Conservation (phyloP, 768 basidiomycete species). For the Leccinum variicolor region DNA sequence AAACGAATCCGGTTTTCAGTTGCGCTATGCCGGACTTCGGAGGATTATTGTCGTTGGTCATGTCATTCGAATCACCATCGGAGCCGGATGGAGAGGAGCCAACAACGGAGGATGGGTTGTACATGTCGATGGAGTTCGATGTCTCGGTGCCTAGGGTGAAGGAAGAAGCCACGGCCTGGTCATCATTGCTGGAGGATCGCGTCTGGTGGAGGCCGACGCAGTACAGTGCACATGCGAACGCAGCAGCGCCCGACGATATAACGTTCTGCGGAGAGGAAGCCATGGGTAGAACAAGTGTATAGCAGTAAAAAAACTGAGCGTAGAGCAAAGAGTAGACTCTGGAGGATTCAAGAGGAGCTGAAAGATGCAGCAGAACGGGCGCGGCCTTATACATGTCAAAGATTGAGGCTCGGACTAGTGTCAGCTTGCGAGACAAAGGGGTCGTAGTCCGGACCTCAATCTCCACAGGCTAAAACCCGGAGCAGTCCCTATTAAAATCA, state of each 20-base stretch:
- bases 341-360: background rate
- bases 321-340: background rate
- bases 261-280: background rate
- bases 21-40: slow-evolving; percentile 1
- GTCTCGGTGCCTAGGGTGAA: background rate
- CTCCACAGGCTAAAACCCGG: background rate
- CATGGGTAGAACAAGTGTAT: slow-evolving; percentile 6
- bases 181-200: background rate
- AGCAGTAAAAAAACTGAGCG: background rate
- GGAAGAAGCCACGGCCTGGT: background rate
- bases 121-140: background rate
- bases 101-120: background rate
- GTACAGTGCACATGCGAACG: background rate
- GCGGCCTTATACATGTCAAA: background rate
- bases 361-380: background rate
- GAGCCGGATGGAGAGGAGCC: background rate
- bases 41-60: background rate
- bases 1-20: slow-evolving; percentile 1
- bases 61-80: background rate
- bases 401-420: background rate
- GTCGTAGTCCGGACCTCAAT: background rate
- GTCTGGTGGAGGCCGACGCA: background rate
- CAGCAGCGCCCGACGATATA: background rate
- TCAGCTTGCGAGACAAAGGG: background rate
- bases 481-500: background rate